A percentile compares a stretch with the other conserved stretches of the same genome.
These are phyloP conservation scores for Calonectria multiphialidica DNA, from an alignment of 2,329 filamentous ascomycete species.

Conservation along the genomic window DNA sequence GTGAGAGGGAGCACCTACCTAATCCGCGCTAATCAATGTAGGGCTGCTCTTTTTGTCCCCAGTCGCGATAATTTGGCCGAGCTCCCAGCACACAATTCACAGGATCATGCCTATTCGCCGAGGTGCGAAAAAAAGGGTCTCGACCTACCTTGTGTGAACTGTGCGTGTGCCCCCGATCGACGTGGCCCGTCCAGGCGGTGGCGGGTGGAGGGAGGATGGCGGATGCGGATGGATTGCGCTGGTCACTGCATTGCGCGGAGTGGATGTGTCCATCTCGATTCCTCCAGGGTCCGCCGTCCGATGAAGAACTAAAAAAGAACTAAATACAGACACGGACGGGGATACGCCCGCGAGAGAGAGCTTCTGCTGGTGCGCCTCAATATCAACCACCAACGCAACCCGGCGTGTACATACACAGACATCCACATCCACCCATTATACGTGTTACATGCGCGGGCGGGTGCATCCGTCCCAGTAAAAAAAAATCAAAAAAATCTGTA, in stretches of 20 bases:
- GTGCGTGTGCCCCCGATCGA: not conserved
- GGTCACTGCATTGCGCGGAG: not conserved
- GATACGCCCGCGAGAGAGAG: not conserved
- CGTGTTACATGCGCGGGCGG: not conserved
- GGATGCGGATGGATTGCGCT: not conserved
- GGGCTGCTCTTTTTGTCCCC: conserved; percentile 3
- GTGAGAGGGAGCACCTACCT: not conserved
- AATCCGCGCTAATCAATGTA: conserved; percentile 12
- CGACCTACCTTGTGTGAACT: not conserved
- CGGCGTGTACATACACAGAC: not conserved
- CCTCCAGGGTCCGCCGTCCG: not conserved
- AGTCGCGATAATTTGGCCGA: not conserved
- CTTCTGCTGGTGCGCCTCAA: not conserved
- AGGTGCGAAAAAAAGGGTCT: not conserved
- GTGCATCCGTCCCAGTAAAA: not conserved
- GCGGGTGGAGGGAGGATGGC: not conserved
- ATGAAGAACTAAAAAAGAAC: too few relatives aligned
- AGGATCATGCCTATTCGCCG: not conserved
- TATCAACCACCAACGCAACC: not conserved
- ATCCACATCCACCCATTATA: not conserved
- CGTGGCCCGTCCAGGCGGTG: conserved; percentile 1
- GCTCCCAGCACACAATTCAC: not conserved
- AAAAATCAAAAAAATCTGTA: not conserved
- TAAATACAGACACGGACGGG: not conserved
- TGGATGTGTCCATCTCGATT: not conserved